Evolutionary conservation across 2,329 filamentous ascomycete genomes (phyloP).

Genomic region (Ramichloridium luteum): DNA sequence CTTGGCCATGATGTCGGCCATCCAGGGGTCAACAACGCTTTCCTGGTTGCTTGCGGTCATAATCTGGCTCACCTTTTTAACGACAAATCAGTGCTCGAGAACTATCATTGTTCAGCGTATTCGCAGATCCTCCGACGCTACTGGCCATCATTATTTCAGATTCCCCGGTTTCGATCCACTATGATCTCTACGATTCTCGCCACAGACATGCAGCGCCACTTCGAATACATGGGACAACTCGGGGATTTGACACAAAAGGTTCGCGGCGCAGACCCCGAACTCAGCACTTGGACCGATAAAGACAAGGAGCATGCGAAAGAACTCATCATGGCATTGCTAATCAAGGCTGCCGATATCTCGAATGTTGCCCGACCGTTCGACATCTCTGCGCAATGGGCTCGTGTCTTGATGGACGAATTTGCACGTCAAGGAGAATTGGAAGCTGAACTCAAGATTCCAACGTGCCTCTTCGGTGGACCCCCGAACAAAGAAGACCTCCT

Average conservation of each 20-base stretch:
- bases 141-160: constrained; percentile 74
- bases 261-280: constrained; percentile 48
- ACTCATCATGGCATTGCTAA: constrained; percentile 76
- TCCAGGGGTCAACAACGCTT: constrained; percentile 95
- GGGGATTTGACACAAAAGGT: constrained; percentile 70
- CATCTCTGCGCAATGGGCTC: constrained; percentile 77
- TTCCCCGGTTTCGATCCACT: constrained; percentile 67
- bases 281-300: constrained; percentile 65
- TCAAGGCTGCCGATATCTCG: constrained; percentile 98
- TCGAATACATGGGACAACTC: constrained; percentile 88
- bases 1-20: constrained; percentile 97
- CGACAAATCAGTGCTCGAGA: constrained; percentile 89
- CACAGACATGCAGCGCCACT: constrained; percentile 95
- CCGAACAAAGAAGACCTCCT: constrained; percentile 71
- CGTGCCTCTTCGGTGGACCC: constrained; percentile 68
- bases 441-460: constrained; percentile 70
- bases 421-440: constrained; percentile 90
- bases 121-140: constrained; percentile 88
- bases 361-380: constrained; percentile 84
- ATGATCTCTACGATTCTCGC: constrained; percentile 98
- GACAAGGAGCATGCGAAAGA: constrained; percentile 64
- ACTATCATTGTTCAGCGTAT: constrained; percentile 93
- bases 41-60: constrained; percentile 81
- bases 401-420: constrained; percentile 90
- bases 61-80: constrained; percentile 93